Base-by-base conservation (phyloP, 2,329 filamentous ascomycete genomes). In the Aspergillus fumigatus region DNA sequence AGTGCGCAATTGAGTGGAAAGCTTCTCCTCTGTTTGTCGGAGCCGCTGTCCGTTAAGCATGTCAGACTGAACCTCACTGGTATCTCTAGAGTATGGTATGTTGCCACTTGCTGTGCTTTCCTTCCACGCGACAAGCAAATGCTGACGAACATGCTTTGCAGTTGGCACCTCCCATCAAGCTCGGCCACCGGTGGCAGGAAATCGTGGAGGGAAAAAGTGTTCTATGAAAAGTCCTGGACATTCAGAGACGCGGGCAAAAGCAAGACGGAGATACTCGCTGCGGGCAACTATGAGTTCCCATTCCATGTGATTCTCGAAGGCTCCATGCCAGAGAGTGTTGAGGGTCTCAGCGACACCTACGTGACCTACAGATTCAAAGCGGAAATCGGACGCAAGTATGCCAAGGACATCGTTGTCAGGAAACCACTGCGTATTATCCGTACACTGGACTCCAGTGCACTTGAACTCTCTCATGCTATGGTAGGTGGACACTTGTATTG, bases 351-450 rank as follows among this genome's bases (percentile, higher is more conserved):
- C 55, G 90, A 95, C 65, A 92, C 89, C 17, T 93, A 88, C 75
- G 87, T 97, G 58, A 88, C 90, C 50, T 99, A 97, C 76, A 87
- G 89, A 63, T 81, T 99, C 68, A 96, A 96, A 75, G 94, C 93
- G 1, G 92, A 91, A 52, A 87, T 97, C 51, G 89, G 92, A 57
- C 90, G 92, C 59, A 95, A 94, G 78, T 86, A 97, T 67, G 87
- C 88, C 67, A 93, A 95, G 78, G 92, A 96, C 70, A 80, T 96
- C 51, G 85, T 89, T 64, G 84, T 90, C 35, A 88, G 88, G 71
- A 93, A 93, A 73, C 87, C 88, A 53, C 75, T 94, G 55, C 84
- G 90, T 54, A 84, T 93, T 55, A 88, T 93, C 56, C 84, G 90
- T 55, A 93, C 90, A 0, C 77, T 92, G 49, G 88, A 90, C 58